phyloP scores from a whole-genome alignment of 2,329 filamentous ascomycete species.

The Verticillium longisporum region DNA sequence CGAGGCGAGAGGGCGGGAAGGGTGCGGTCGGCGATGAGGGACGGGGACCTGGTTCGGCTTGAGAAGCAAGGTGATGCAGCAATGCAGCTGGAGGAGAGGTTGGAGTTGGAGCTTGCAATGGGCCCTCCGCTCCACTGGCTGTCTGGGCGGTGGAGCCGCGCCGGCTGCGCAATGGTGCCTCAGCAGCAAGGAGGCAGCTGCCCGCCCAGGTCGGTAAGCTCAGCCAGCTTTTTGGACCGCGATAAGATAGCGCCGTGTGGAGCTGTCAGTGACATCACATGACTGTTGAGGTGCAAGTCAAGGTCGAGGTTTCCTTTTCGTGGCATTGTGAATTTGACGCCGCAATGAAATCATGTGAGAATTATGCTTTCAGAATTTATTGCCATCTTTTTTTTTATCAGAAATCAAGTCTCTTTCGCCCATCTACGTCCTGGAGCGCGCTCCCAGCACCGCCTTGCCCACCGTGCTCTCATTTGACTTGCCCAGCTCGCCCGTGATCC shows the following conservation, averaged over 20 bases:
- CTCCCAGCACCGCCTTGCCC: slow-evolving; percentile 57
- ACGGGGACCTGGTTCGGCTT: slow-evolving; percentile 6
- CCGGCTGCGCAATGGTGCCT: background rate
- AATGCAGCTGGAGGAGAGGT: slow-evolving; percentile 13
- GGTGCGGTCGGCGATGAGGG: slow-evolving; percentile 6
- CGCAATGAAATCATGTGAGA: too few species aligned
- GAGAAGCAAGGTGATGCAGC: slow-evolving; percentile 9
- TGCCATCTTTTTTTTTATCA: background rate
- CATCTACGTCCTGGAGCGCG: slow-evolving; percentile 22
- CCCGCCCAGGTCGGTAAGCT: background rate
- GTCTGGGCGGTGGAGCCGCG: background rate
- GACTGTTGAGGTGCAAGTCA: slow-evolving; percentile 11
- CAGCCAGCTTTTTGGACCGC: background rate
- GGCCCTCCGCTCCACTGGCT: background rate
- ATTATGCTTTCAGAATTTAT: too few species aligned
- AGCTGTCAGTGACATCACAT: slow-evolving; percentile 29
- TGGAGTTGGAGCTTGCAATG: slow-evolving; percentile 4
- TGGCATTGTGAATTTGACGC: too few species aligned
- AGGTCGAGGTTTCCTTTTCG: too few species aligned
- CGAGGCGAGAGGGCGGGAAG: slow-evolving; percentile 7
- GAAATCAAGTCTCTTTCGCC: background rate
- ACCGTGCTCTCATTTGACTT: slow-evolving; percentile 58
- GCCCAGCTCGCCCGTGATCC: slow-evolving; percentile 61
- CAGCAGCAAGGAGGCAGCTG: background rate
- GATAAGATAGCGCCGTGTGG: slow-evolving; percentile 9